Evolutionary conservation across 2,329 filamentous ascomycete species (phyloP).

Genomic region (Diaporthe amygdali): DNA sequence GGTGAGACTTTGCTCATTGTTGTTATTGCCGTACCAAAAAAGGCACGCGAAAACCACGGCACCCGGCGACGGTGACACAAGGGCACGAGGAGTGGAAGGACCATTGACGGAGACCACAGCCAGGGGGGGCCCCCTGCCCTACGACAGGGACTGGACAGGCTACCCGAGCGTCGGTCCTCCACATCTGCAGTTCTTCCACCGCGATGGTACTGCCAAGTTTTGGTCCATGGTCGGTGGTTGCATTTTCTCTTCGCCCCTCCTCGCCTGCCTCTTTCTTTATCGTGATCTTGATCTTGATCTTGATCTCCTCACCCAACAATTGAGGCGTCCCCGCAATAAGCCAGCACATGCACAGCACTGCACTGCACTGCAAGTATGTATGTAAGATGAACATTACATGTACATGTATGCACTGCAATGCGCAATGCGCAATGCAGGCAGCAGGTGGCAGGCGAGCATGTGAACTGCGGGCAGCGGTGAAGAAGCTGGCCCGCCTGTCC

Average conservation of each 20-base stretch:
- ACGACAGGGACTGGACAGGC: not conserved
- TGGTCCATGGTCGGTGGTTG: not conserved
- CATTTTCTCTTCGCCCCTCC: not conserved
- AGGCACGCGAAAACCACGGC: not conserved
- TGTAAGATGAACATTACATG: not conserved
- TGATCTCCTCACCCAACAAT: not conserved
- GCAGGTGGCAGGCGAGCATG: not conserved
- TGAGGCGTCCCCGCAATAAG: not conserved
- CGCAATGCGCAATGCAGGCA: not conserved
- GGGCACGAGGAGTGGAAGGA: not conserved
- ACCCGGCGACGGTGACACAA: not conserved
- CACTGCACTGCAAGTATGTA: no score
- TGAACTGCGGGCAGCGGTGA: constrained; percentile 4
- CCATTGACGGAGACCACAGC: not conserved
- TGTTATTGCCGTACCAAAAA: not conserved
- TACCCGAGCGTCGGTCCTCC: not conserved
- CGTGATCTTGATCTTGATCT: not conserved
- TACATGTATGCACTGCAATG: not conserved
- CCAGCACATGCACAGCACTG: not conserved
- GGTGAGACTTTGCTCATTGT: not conserved
- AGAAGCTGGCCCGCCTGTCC: not conserved
- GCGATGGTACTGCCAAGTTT: not conserved
- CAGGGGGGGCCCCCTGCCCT: not conserved
- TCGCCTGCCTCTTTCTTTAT: not conserved
- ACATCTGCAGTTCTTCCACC: constrained; percentile 9